Conservation (phyloP, 345 rosid species). For the Iberis pinnata region DNA sequence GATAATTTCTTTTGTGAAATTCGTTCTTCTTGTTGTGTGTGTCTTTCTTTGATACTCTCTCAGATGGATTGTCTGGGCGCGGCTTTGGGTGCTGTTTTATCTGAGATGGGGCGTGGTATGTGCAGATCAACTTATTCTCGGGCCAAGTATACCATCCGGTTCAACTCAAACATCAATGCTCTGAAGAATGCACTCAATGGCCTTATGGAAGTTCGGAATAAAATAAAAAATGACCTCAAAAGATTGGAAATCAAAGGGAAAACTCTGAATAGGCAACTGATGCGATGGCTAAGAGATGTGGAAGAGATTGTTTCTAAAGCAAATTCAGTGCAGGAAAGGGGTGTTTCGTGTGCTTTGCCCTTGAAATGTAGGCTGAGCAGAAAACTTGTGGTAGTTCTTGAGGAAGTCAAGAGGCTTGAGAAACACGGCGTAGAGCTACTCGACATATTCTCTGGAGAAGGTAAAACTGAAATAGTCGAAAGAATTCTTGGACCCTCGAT, state of each 20-base stretch:
- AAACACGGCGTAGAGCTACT: slow-evolving; percentile 17
- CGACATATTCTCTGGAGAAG: slow-evolving; percentile 16
- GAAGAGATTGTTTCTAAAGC: slow-evolving; percentile 15
- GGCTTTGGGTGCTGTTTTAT: slow-evolving; percentile 20
- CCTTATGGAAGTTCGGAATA: slow-evolving; percentile 11
- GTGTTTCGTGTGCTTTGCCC: slow-evolving; percentile 16
- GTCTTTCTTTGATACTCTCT: slow-evolving; percentile 13
- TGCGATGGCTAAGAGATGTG: slow-evolving; percentile 24
- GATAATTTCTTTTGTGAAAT: not conserved
- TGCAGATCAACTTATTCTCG: slow-evolving; percentile 26
- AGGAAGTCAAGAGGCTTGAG: slow-evolving; percentile 20
- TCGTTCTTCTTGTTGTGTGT: not conserved
- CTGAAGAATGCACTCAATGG: slow-evolving; percentile 16
- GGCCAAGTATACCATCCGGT: slow-evolving; percentile 8
- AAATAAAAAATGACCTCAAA: slow-evolving; percentile 19
- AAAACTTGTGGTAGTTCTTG: slow-evolving; percentile 17
- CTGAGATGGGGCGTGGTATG: slow-evolving; percentile 20
- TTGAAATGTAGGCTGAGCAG: slow-evolving; percentile 16
- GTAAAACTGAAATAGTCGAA: slow-evolving; percentile 21
- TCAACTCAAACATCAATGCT: slow-evolving; percentile 26
- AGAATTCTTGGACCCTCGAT: slow-evolving; percentile 32
- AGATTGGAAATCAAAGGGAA: slow-evolving; percentile 21
- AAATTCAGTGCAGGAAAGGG: slow-evolving; percentile 8
- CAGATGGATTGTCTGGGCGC: slow-evolving; percentile 24
- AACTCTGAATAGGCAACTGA: slow-evolving; percentile 19